Base-by-base conservation (phyloP, 2,329 filamentous ascomycete genomes). In the Byssoonygena ceratinophila region DNA sequence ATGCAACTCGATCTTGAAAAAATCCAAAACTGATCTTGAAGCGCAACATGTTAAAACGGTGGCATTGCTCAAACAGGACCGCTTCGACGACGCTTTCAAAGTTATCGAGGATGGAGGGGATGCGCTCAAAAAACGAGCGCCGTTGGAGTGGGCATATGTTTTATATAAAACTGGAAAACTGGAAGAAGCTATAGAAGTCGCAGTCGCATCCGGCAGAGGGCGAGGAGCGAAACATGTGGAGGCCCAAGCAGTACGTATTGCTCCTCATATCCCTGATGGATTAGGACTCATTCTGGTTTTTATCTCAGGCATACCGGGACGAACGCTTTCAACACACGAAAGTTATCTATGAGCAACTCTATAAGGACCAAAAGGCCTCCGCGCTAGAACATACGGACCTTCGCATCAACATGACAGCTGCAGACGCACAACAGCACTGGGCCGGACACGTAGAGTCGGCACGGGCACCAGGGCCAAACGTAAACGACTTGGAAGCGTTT, bases 381-480 rank as follows among this genome's bases (percentile, higher is more conserved):
- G 60, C 68, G 20, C 68, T 76, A 58, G 78, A 82, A 58, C 73
- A 77, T 49, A 78, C 77, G 55, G 81, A 84, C 59, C 62, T 83
- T 49, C 73, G 73, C 55, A 82, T 83, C 63, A 84, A 84, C 59
- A 72, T 72, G 6, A 75, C 77, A 54, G 81, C 81, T 4, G 74
- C 77, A 32, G 76, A 82, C 62, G 79, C 80, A 32, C 81, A 83
- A 61, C 63, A 81, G 49, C 75, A 80, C 59, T 84, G 80, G 80
- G 69, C 73, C 39, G 76, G 76, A 39, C 69, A 74, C 52, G 70
- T 74, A 23, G 68, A 76, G 53, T 63, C 74, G 32, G 74, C 74
- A 34, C 68, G 71, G 54, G 76, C 75, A 63, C 76, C 74, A 62
- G 75, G 76, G 61, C 73, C 76, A 4, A 73, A 68, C 18, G 70